Base-by-base conservation (phyloP, 202 grass and related monocot genomes). In the Carex arenaria region DNA sequence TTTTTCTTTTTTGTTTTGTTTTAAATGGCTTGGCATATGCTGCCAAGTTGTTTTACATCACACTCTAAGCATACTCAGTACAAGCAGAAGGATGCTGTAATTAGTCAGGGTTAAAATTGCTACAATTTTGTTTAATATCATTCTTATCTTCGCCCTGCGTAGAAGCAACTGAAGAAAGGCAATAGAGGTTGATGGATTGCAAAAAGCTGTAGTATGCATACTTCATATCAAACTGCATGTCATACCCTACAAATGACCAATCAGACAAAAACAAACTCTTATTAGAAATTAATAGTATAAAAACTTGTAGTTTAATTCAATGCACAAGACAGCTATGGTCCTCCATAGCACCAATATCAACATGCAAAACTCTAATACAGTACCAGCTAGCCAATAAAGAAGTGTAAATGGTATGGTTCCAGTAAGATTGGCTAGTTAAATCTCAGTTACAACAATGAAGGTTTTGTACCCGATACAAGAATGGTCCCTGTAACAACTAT, bases 161-260 rank as follows among this genome's bases (percentile, higher is more conserved):
- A 61, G 61, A 67, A 55, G 55, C 8, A 56, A 15, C 5, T 72
- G 64, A 34, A 72, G 51, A 52, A 31, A 53, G 45, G 36, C 62
- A 4, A 74, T 52, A 22, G 20, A 80, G 1, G 40, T 78, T 64
- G 70, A 83, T 79, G 12, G 92, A 92, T 69, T 86, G 84, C 77
- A 98, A 73, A 85, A 95, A 92, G 85, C 91, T 98, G 78, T 91
- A 95, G 86, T 93, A 98, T 47, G 95, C 92, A 85, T 93, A 98
- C 74, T 95, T 98, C 59, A 98, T 93, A 84, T 98, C 95, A 79
- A 98, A 98, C 57, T 92, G 89, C 95, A 95, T 98, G 54, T 98
- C 95, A 77, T 98, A 98, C 95, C 95, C 88, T 90, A 80, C 36
- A 75, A 45, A 14, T 6, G 38, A 69, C 9, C 17, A 80, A 80